These are phyloP conservation scores for Saccharomyces hybrid DNA, from an alignment of 1,139 yeast species.

Conservation along the genomic window DNA sequence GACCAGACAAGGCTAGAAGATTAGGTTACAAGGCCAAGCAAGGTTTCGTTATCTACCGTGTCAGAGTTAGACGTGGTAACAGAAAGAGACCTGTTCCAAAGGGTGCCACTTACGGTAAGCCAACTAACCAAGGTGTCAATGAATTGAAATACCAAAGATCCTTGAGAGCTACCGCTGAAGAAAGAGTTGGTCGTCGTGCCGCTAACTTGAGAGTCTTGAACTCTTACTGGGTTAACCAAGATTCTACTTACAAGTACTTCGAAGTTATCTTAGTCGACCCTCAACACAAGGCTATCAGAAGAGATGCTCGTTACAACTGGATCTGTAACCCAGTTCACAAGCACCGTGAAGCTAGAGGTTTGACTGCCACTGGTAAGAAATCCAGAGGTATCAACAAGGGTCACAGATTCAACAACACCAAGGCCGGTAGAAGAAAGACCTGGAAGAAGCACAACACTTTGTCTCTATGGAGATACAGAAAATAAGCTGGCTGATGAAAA, in stretches of 20 bases:
- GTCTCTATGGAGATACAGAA: constrained; percentile 99
- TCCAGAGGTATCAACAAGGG: constrained; percentile 99
- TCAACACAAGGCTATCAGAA: constrained; percentile 97
- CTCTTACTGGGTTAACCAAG: constrained; percentile 99
- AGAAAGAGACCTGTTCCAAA: constrained; percentile 99
- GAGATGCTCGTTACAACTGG: constrained; percentile 99
- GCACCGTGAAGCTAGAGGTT: constrained; percentile 99
- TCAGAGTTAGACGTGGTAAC: constrained; percentile 99
- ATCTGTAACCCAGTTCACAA: constrained; percentile 99
- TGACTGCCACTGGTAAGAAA: constrained; percentile 96
- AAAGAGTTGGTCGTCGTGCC: constrained; percentile 99
- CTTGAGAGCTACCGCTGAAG: constrained; percentile 96
- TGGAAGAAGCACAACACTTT: constrained; percentile 99
- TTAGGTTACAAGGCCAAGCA: constrained; percentile 99
- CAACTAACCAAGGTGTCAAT: constrained; percentile 99
- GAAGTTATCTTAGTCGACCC: constrained; percentile 98
- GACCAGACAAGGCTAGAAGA: constrained; percentile 99
- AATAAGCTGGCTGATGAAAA: constrained; percentile 39
- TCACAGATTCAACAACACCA: constrained; percentile 97
- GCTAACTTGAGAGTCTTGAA: constrained; percentile 97
- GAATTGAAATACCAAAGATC: constrained; percentile 99
- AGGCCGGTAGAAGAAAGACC: constrained; percentile 97
- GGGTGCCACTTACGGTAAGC: constrained; percentile 99
- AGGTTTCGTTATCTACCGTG: constrained; percentile 97
- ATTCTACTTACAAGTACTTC: constrained; percentile 97